Evolutionary conservation across 805 yeast species (phyloP).

Genomic region (Nakazawaea wickerhamii): DNA sequence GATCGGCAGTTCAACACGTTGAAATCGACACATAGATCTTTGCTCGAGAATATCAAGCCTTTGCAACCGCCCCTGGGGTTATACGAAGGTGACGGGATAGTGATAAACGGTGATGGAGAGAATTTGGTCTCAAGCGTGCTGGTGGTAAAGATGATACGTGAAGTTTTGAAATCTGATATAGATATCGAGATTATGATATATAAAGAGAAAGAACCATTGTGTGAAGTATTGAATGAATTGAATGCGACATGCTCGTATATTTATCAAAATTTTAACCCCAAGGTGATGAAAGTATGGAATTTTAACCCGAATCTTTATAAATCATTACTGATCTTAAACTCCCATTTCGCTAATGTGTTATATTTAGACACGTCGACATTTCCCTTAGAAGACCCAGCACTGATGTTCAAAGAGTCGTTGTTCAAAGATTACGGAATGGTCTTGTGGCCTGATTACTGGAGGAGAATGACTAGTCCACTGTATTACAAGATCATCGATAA

Average conservation of each 20-base stretch:
- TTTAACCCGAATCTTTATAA: constrained; percentile 57
- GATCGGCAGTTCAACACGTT: constrained; percentile 5
- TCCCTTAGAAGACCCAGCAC: constrained; percentile 37
- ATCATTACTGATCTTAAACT: constrained; percentile 36
- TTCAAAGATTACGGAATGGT: constrained; percentile 47
- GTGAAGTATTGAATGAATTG: constrained; percentile 56
- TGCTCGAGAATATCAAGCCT: neutral
- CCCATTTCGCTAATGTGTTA: constrained; percentile 39
- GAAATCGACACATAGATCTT: neutral
- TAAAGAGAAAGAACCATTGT: constrained; percentile 61
- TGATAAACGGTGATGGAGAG: constrained; percentile 38
- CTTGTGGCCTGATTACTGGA: constrained; percentile 77
- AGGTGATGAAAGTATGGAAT: constrained; percentile 39
- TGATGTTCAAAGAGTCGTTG: constrained; percentile 32
- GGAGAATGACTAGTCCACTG: constrained; percentile 58
- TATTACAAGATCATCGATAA: constrained; percentile 36
- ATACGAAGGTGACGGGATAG: constrained; percentile 41
- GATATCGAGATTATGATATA: constrained; percentile 86
- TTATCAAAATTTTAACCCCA: constrained; percentile 55
- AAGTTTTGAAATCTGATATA: constrained; percentile 45
- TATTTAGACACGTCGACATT: constrained; percentile 43
- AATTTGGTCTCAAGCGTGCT: constrained; percentile 36
- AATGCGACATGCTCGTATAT: constrained; percentile 65
- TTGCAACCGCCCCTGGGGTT: constrained; percentile 19
- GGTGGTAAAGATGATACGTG: constrained; percentile 35